Evolutionary conservation across 371 early-diverging fungal genomes (phyloP).

Genomic region (Rhizopus sp.): DNA sequence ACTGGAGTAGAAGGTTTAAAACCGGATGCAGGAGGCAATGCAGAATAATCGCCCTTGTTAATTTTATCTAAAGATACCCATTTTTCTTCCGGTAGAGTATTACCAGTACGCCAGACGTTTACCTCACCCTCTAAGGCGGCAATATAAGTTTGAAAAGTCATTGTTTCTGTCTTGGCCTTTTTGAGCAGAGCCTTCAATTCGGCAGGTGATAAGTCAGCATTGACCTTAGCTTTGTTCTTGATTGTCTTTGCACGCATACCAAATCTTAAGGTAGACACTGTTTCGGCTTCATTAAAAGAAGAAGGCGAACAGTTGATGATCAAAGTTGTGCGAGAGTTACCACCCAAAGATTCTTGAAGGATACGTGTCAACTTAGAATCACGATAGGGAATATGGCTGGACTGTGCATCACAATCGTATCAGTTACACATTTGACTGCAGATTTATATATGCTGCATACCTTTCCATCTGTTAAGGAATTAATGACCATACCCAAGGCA

Average conservation of each 20-base stretch:
- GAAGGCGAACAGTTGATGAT: conserved; percentile 98
- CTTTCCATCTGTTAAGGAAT: conserved; percentile 87
- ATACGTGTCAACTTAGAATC: conserved; percentile 98
- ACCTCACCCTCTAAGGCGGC: conserved; percentile 86
- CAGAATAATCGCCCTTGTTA: conserved; percentile 49
- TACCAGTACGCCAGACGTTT: conserved; percentile 85
- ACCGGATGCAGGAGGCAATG: conserved; percentile 50
- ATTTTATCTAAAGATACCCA: conserved; percentile 79
- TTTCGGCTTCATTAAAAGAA: conserved; percentile 95
- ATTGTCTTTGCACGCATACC: conserved; percentile 97
- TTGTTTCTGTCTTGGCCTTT: conserved; percentile 79
- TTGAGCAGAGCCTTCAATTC: conserved; percentile 93
- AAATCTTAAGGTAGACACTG: conserved; percentile 94
- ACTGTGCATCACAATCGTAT: conserved; percentile 44
- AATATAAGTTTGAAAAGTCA: conserved; percentile 82
- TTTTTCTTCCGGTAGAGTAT: conserved; percentile 68
- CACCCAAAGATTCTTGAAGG: conserved; percentile 98
- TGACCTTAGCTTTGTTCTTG: conserved; percentile 98
- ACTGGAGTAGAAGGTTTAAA: conserved; percentile 36
- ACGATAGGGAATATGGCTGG: conserved; percentile 96
- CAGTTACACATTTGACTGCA: not conserved
- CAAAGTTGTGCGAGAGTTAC: conserved; percentile 95
- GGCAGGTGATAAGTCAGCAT: conserved; percentile 89
- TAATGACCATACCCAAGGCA: conserved; percentile 90
- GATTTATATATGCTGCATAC: conserved; percentile 34